Base-by-base conservation (phyloP, 306 rosid genomes). In the Pachyrhizus erosus region DNA sequence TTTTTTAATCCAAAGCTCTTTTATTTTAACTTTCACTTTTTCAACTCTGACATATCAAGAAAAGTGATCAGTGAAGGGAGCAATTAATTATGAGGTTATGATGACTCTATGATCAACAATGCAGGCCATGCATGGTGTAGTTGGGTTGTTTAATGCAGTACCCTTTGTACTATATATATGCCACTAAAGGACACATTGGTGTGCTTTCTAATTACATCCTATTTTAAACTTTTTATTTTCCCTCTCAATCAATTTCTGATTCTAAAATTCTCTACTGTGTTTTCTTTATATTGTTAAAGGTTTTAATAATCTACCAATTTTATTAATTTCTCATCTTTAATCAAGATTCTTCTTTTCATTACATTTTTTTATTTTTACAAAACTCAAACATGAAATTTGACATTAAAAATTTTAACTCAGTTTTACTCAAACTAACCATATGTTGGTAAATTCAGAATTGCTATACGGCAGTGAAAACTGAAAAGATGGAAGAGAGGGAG, bases 41-140 rank as follows among this genome's bases (percentile, higher is more conserved):
- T 83, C 78, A 60, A 80, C 82, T 80, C 88, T 84, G 89, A 83
- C 86, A 77, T 73, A 48, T 29, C 34, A 80, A 71, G 60, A 73
- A 86, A 88, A 83, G 90, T 73, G 79, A 70, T 49, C 48, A 76
- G 75, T 73, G 79, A 11, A 52, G 72, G 76, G 60, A 81, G 73
- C 76, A 57, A 79, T 78, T 79, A 89, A 83, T 70, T 75, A 87
- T 80, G 81, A 83, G 89, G 88, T 31, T 76, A 87, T 88, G 85
- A 90, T 86, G 85, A 80, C 87, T 49, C 76, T 69, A 82, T 80
- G 87, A 86, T 86, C 27, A 78, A 49, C 46, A 73, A 64, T 67
- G 68, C 85, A 67, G 83, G 79, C 18, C 84, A 80, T 69, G 86
- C 91, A 71, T 85, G 87, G 82, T 79, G 74, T 84, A n/a, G 37